Base-by-base conservation (phyloP, 2,329 filamentous ascomycete genomes). In the Fusarium camptoceras region DNA sequence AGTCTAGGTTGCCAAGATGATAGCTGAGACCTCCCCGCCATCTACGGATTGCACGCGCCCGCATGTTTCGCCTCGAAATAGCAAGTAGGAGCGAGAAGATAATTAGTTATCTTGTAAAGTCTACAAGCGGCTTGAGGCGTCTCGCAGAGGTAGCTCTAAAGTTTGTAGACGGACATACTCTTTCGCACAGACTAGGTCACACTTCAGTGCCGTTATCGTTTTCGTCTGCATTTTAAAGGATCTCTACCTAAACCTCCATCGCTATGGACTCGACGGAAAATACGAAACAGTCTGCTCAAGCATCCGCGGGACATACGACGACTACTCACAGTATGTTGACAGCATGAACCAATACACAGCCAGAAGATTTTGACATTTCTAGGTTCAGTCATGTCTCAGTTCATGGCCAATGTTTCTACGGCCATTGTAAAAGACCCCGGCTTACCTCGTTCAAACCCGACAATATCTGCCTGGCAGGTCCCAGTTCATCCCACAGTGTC, bases 401-500 rank as follows among this genome's bases (percentile, higher is more conserved):
- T 60, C 6, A 14, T 59, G 11, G 12, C 10, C 0, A 34, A 30
- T 2, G 27, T 60, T 2, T 60, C 31, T 10, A 34, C 18, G 6
- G 30, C 54, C 8, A 28, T 60, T 2, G 11, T 31, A 9, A 41
- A 43, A 20, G 76, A 77, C 18, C 76, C 76, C 0, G 70, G 72
- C 3, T 44, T 78, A 6, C 76, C 76, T 2, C 60, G 64, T 3
- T 27, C 63, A 5, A 65, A 71, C 5, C 76, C 76, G 18, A 77
- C 76, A 2, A 41, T 64, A 12, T 73, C 76, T 0, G 65, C 67
- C 2, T 78, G 76, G 76, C 76, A 77, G 28, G 48, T 71, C 10
- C 74, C 76, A 2, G 59, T 59, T 3, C 75, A 78, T 55, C 66
- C 73, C 3, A 50, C 55, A 3, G 20, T 77, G 2, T 64, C 73